Evolutionary conservation across 768 basidiomycete species (phyloP), one percentile per base, ranked within the genome.

Genomic region (Multifurca ochricompacta): DNA sequence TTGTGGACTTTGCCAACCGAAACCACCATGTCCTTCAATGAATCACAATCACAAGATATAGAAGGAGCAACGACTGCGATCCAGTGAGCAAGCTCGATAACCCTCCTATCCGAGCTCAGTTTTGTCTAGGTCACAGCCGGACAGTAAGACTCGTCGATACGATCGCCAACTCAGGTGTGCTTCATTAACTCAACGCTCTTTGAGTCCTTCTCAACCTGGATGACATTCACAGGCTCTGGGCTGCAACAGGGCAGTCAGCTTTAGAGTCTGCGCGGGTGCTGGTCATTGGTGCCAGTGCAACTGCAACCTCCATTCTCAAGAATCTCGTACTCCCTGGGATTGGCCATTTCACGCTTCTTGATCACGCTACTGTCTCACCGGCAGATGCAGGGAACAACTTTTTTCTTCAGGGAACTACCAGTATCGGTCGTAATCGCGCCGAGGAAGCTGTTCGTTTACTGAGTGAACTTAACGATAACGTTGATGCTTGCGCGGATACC

Each of bases 301-400:
- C 93, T 1, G 83, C 88, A 2, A 90, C 92, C 30, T 85, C 90
- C 44, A 81, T 90, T 61, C 77, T 99, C 52, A 98, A 99, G 77
- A 98, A 98, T 66, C 84, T 98, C 57, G 92, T 98, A 35, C 80
- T 98, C 7, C 96, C 96, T 2, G 95, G 95, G 7, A 82, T 97
- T 60, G 91, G 94, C n/a, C 82, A 88, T 65, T 98, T 96, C 67
- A 95, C 94, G 44, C 80, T 98, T 67, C 79, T 96, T 55, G 92
- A 94, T 64, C 70, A 78, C 21, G 66, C 69, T 2, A 51, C 67
- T 35, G 84, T 85, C 27, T 75, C 82, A 0, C 75, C 81, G 1
- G 78, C 82, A 53, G 94, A 98, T 63, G 83, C 91, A 0, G 93
- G 93, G 0, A 91, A 92, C 74, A 98, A 98, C 73, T 99, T 99